Evolutionary conservation across 805 yeast species (phyloP).

Genomic region (Pichia cephalocereana): DNA sequence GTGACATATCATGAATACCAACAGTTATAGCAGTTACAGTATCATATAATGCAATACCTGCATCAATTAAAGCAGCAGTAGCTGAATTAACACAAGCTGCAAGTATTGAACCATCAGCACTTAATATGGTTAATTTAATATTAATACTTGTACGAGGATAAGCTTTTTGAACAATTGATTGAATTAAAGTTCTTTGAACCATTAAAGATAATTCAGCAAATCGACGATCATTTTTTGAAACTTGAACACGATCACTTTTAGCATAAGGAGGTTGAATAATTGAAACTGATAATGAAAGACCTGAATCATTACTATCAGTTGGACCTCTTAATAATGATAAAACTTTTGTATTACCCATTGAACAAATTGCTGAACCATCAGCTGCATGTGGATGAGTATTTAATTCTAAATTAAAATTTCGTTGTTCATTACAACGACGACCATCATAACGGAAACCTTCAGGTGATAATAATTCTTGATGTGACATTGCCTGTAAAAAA

Average conservation of each 20-base stretch:
- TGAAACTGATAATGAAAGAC: conserved; percentile 56
- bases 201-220: conserved; percentile 58
- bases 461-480: conserved; percentile 83
- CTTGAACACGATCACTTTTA: conserved; percentile 63
- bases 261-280: conserved; percentile 76
- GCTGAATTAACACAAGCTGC: conserved; percentile 76
- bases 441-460: conserved; percentile 94
- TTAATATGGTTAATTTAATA: conserved; percentile 64
- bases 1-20: conserved; percentile 67
- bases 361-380: conserved; percentile 88
- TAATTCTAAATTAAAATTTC: conserved; percentile 69
- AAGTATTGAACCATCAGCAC: conserved; percentile 85
- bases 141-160: conserved; percentile 81
- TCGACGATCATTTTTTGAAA: conserved; percentile 57
- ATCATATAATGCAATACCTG: conserved; percentile 91
- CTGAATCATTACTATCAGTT: conserved; percentile 54
- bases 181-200: conserved; percentile 59
- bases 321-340: conserved; percentile 87
- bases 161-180: conserved; percentile 62
- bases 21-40: conserved; percentile 74
- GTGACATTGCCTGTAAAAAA: conserved; percentile 15
- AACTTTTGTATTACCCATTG: conserved; percentile 87
- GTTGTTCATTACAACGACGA: conserved; percentile 87
- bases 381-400: conserved; percentile 83
- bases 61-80: conserved; percentile 85